A percentile compares a stretch with the other conserved stretches of the same genome.
Conservation (phyloP, 768 basidiomycete genomes). For the Tricholoma hemisulphureum region DNA sequence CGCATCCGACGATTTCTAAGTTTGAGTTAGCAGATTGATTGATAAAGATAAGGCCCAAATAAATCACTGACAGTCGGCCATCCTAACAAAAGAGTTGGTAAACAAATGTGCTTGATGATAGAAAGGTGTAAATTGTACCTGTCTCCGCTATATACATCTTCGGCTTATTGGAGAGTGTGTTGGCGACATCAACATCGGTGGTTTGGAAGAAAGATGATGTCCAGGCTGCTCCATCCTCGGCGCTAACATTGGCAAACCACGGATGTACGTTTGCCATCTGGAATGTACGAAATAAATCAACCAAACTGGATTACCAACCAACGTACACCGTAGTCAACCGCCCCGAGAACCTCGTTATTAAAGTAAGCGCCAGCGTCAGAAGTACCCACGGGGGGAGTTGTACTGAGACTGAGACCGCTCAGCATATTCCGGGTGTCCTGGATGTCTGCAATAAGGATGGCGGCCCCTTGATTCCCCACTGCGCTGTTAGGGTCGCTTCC, state of each 20-base stretch:
- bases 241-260: conserved; percentile 85
- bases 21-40: background rate
- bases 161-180: conserved; percentile 64
- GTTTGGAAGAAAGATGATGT: conserved; percentile 74
- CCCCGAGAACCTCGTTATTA: conserved; percentile 62
- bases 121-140: conserved; percentile 34
- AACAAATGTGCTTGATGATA: background rate
- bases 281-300: background rate
- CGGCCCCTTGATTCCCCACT: conserved; percentile 61
- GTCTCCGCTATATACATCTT: conserved; percentile 93
- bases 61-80: conserved; percentile 61
- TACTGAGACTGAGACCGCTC: conserved; percentile 49
- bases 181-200: conserved; percentile 59
- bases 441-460: conserved; percentile 65
- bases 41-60: background rate
- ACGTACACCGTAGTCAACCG: conserved; percentile 69
- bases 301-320: background rate
- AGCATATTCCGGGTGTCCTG: conserved; percentile 62
- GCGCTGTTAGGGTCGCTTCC: conserved; percentile 56
- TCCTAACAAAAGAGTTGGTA: conserved; percentile 12
- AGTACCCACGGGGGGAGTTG: conserved; percentile 68
- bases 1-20: conserved; percentile 56
- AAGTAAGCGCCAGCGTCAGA: conserved; percentile 88
- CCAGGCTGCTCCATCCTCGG: conserved; percentile 74
- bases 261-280: conserved; percentile 91